Evolutionary conservation across 257 asterid species (phyloP), one percentile per base, ranked within the genome.

Genomic region (Knoxia roxburghii): DNA sequence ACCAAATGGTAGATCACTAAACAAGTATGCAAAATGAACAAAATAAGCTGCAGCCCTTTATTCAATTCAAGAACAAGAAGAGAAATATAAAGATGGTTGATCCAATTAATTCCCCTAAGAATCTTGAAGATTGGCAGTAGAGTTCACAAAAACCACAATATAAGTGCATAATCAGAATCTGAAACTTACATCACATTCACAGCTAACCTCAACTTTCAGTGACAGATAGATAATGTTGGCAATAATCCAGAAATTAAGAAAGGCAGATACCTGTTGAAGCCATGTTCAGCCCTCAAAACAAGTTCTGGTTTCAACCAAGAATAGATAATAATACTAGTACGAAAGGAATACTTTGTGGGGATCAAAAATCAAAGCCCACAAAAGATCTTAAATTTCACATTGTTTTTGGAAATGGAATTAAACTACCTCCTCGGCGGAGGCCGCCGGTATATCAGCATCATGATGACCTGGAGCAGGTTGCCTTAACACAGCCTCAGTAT

Each of bases 361-460:
- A 23, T 15, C 14, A 20, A 24, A 1, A 26, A 59, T 37, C 45
- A 40, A 67, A 35, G 32, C 18, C 20, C 20, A 14, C 26, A 43
- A 39, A 66, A n/a, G n/a, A 32, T 58, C 20, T 59, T 29, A 11
- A 14, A 29, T 20, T 9, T 56, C 46, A 59, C 26, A 30, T 13
- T 6, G 4, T 37, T 37, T 4, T 9, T 37, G 9, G 41, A 20
- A 20, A 1, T 48, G 26, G 24, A 75, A 75, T 71, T 33, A 85
- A 40, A 75, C 85, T 39, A 75, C 77, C 68, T 87, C 95, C 49
- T 80, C 89, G 46, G 58, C 82, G 37, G 83, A 61, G 21, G 67
- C 71, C 61, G 70, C 71, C 58, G 70, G 73, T 27, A 27, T 21
- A 33, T 68, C 33, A 49, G 39, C 87, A 55, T 64, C 72, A 71